phyloP scores from a whole-genome alignment of 2,329 filamentous ascomycete species.

The Hypocrella siamensis region DNA sequence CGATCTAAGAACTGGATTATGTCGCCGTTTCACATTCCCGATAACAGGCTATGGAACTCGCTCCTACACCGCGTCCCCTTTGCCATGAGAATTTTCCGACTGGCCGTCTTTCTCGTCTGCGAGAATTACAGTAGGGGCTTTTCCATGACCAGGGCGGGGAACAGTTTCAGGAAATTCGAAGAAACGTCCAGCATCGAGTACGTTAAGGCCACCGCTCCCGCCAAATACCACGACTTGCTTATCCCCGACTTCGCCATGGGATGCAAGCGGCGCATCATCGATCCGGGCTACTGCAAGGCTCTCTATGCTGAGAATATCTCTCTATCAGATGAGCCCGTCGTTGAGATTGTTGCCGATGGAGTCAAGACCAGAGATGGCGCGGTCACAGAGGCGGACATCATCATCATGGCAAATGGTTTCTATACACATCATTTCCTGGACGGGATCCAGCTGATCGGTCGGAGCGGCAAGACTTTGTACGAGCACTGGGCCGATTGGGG shows the following conservation, averaged over 20 bases:
- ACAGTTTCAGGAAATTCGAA: slow-evolving; percentile 17
- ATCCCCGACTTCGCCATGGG: slow-evolving; percentile 47
- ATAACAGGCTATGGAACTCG: slow-evolving; percentile 6
- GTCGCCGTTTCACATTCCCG: slow-evolving; percentile 12
- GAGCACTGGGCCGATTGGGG: slow-evolving; percentile 42
- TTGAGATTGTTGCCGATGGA: slow-evolving; percentile 26
- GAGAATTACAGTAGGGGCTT: slow-evolving; percentile 22
- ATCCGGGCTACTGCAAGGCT: slow-evolving; percentile 36
- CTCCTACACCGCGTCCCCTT: slow-evolving; percentile 34
- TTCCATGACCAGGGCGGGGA: slow-evolving; percentile 18
- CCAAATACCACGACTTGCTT: slow-evolving; percentile 44
- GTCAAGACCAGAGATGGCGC: slow-evolving; percentile 20
- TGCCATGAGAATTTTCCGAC: slow-evolving; percentile 19
- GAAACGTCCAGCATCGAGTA: slow-evolving; percentile 23
- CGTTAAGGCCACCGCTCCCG: slow-evolving; percentile 29
- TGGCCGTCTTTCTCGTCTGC: slow-evolving; percentile 23
- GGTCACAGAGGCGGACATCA: slow-evolving; percentile 37
- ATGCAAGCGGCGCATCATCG: slow-evolving; percentile 48
- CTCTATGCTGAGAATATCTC: slow-evolving; percentile 32
- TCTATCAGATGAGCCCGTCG: slow-evolving; percentile 30
- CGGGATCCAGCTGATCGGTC: slow-evolving; percentile 35
- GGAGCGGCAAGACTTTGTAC: slow-evolving; percentile 29
- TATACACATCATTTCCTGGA: slow-evolving; percentile 37
- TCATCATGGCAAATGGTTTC: slow-evolving; percentile 48
- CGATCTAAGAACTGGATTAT: slow-evolving; percentile 27